Base-by-base conservation (phyloP, 768 basidiomycete genomes). In the Daedaleopsis nitida region DNA sequence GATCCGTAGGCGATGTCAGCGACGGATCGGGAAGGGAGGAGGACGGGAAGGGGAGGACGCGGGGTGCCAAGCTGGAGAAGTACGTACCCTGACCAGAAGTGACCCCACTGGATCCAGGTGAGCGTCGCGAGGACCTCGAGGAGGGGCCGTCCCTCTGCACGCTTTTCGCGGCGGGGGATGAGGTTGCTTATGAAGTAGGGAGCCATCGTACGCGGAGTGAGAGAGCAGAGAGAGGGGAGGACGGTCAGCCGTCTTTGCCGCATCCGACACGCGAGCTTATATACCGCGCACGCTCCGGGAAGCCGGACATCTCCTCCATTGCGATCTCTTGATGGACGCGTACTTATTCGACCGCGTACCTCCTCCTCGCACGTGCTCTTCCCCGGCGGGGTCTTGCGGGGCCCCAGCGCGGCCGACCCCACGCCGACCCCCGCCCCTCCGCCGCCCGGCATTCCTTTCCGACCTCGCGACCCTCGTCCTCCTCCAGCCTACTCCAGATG, bases 21-120 rank as follows among this genome's bases (percentile, higher is more conserved):
- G 35, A 56, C 57, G 52, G 38, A 39, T 53, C 19, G 7, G 32
- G 35, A 2, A 44, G n/a, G 32, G 51, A 19, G 47, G 60, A 17
- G 32, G 55, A 11, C 38, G 24, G 27, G 14, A 12, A 37, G 51
- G 24, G 38, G 52, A 12, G 39, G 35, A 27, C 55, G 39, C 55
- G 54, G 45, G 39, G 56, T 68, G 57, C 56, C 17, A 57, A 34
- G 43, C 54, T 24, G 51, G 32, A 48, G 11, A 42, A 27, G 24
- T 37, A 66, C 71, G 9, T 39, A 72, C 71, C 87, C 86, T 45
- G 81, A 78, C 69, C 79, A 84, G 71, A 87, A 87, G 54, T 84
- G 79, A 5, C 80, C 81, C 76, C 81, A 83, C 65, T 88, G 86
- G 4, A 83, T 65, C 73, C 75, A 82, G 1, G 78, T 83, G 52